A percentile compares a stretch with the other conserved stretches of the same genome.
Evolutionary conservation across 495 filamentous ascomycete genomes (phyloP).

Genomic region (Tuber calosporum): DNA sequence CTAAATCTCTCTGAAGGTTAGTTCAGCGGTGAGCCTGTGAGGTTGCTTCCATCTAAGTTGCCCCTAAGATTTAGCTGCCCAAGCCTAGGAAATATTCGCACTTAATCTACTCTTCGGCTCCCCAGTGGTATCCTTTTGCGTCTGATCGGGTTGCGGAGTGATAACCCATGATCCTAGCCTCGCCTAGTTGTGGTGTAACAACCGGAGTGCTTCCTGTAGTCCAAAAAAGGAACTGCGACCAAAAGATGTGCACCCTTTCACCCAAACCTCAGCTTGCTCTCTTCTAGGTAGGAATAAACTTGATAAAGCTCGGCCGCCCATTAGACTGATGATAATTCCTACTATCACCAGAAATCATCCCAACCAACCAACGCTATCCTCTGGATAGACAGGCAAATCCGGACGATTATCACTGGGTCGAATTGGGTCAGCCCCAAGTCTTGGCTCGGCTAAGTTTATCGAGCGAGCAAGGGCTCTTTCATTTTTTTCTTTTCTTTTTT

Average conservation of each 20-base stretch:
- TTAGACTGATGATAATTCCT: not conserved
- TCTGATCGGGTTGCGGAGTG: not conserved
- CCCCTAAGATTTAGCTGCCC: not conserved
- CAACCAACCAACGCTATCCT: not conserved
- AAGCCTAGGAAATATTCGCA: not conserved
- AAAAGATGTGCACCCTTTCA: not conserved
- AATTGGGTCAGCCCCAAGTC: not conserved
- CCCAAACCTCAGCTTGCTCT: not conserved
- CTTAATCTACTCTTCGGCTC: not conserved
- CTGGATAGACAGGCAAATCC: not conserved
- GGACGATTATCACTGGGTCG: not conserved
- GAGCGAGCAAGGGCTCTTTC: not conserved
- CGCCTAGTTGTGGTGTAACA: not conserved
- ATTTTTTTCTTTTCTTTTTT: not conserved
- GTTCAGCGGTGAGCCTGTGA: not conserved
- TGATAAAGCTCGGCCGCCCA: not conserved
- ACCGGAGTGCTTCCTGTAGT: not conserved
- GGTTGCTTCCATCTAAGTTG: not conserved
- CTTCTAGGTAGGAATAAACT: too few relatives aligned
- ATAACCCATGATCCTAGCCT: not conserved
- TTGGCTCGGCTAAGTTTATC: slow-evolving; percentile 2
- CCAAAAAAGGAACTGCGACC: not conserved
- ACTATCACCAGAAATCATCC: not conserved
- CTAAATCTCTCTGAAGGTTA: not conserved
- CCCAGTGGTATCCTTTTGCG: not conserved